These are phyloP conservation scores for Leccinum griseonigrum DNA, from an alignment of 1,284 basidiomycete genomes.

Conservation along the genomic window DNA sequence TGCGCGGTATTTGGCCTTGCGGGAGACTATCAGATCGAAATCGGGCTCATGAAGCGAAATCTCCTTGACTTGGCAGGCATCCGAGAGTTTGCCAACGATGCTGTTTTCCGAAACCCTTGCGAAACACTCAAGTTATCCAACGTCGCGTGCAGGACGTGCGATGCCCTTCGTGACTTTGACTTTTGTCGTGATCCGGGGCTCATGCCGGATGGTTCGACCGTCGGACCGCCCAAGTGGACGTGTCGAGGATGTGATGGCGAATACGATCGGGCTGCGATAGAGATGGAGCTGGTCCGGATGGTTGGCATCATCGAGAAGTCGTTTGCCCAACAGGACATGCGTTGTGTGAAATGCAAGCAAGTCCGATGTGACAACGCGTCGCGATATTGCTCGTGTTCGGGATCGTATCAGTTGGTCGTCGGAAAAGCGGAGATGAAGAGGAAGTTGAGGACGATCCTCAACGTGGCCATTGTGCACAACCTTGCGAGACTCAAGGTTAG, in stretches of 20 bases:
- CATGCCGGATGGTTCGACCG: slow-evolving; percentile 54
- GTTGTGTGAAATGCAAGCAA: slow-evolving; percentile 86
- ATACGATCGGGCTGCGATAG: slow-evolving; percentile 85
- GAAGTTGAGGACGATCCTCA: slow-evolving; percentile 76
- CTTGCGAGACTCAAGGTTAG: slow-evolving; percentile 64
- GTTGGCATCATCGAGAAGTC: slow-evolving; percentile 71
- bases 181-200: slow-evolving; percentile 93
- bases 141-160: slow-evolving; percentile 91
- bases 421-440: slow-evolving; percentile 69
- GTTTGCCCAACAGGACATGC: slow-evolving; percentile 88
- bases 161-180: slow-evolving; percentile 88
- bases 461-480: slow-evolving; percentile 74
- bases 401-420: slow-evolving; percentile 70
- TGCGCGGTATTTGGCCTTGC: slow-evolving; percentile 83
- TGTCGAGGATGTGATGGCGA: slow-evolving; percentile 78
- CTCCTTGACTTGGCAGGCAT: slow-evolving; percentile 87
- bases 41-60: slow-evolving; percentile 87
- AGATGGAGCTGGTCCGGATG: slow-evolving; percentile 81
- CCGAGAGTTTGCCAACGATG: slow-evolving; percentile 84
- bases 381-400: slow-evolving; percentile 86
- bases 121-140: slow-evolving; percentile 85
- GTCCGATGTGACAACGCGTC: slow-evolving; percentile 87
- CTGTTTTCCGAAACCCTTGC: slow-evolving; percentile 89
- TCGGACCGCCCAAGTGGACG: slow-evolving; percentile 55
- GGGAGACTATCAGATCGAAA: slow-evolving; percentile 79